These are phyloP conservation scores for Russula sp. DNA, from an alignment of 768 basidiomycete species.

Conservation along the genomic window DNA sequence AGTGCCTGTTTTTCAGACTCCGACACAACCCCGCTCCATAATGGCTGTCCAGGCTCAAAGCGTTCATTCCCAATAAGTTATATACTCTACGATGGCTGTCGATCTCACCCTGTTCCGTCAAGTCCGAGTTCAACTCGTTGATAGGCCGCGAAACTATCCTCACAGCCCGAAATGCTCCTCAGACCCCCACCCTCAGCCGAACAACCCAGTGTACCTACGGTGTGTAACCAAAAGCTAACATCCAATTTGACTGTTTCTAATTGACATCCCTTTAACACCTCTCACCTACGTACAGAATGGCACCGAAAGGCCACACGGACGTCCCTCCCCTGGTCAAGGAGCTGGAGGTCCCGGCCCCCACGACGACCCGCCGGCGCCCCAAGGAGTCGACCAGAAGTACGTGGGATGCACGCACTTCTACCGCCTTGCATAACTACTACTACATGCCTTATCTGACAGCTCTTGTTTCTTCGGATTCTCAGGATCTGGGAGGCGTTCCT, in stretches of 20 bases:
- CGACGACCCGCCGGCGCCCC: no score
- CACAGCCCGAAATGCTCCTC: no score
- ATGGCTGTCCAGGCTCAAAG: no score
- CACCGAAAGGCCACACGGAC: no score
- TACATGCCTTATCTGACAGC: neutral
- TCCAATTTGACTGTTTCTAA: no score
- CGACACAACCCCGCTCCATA: no score
- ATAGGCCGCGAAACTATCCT: no score
- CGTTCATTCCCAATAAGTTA: no score
- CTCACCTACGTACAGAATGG: neutral
- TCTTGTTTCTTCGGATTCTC: neutral
- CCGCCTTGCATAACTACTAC: neutral
- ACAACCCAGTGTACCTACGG: neutral
- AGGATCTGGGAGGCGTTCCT: conserved; percentile 75
- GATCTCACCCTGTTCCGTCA: neutral
- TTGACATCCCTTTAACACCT: neutral
- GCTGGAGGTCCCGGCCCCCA: no score
- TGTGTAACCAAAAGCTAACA: neutral
- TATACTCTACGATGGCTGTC: no score
- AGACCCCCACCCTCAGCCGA: neutral
- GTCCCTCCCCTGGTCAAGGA: no score
- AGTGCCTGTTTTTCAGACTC: no score
- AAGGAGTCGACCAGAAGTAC: conserved; percentile 74
- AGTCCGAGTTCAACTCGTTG: neutral
- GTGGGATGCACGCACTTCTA: conserved; percentile 33